Conservation (phyloP, 2,329 filamentous ascomycete species). For the Fusarium sp. region DNA sequence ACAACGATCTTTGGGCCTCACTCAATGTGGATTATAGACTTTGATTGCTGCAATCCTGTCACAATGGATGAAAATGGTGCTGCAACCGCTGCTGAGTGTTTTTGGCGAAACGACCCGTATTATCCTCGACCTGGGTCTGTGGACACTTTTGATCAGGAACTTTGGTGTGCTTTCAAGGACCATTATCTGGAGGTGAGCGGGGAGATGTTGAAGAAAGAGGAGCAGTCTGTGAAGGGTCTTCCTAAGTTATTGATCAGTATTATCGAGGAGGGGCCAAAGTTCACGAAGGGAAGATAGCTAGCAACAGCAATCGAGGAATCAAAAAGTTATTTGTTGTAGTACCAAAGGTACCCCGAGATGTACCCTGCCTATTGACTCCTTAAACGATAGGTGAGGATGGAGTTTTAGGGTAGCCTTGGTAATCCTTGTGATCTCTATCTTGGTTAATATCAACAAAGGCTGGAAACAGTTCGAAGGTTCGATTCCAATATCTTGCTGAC, state of each 20-base stretch:
- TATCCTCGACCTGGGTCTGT: constrained; percentile 53
- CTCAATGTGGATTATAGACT: constrained; percentile 58
- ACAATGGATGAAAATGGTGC: constrained; percentile 52
- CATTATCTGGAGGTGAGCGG: neutral
- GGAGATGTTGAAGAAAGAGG: neutral
- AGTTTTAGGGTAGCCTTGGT: neutral
- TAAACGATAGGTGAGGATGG: no score
- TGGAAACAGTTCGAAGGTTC: neutral
- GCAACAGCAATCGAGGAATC: neutral
- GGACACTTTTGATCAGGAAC: constrained; percentile 5
- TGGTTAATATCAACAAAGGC: neutral
- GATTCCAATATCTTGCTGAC: neutral
- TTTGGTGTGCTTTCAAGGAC: constrained; percentile 41
- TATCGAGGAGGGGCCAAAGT: neutral
- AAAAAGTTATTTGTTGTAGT: neutral
- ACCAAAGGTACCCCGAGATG: neutral
- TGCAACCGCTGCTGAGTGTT: constrained; percentile 52
- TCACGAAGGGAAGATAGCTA: neutral
- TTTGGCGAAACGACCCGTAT: constrained; percentile 61
- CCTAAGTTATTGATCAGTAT: neutral
- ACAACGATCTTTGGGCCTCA: constrained; percentile 44
- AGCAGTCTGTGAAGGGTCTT: neutral
- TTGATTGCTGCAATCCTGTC: constrained; percentile 51
- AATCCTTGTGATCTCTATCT: neutral
- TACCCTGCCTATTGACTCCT: no score